These are phyloP conservation scores for Penicillium aurantiogriseum DNA, from an alignment of 2,329 filamentous ascomycete genomes.

Conservation along the genomic window DNA sequence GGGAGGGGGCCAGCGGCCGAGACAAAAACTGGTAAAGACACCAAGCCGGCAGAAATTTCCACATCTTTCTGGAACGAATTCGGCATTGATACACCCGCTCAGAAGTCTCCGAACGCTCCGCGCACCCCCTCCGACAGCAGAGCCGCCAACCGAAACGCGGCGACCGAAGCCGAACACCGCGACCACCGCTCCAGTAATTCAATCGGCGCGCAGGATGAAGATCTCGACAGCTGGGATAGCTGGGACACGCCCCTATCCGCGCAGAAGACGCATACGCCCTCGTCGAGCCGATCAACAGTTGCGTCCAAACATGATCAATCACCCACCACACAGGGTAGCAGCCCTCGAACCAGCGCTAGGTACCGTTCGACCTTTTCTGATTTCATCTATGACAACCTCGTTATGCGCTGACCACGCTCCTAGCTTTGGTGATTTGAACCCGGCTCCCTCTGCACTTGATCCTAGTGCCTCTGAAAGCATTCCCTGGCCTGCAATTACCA, in stretches of 20 bases:
- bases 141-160: conserved; percentile 15
- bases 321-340: conserved; percentile 46
- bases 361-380: conserved; percentile 37
- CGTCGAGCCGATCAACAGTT: conserved; percentile 51
- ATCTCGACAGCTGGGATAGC: conserved; percentile 54
- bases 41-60: conserved; percentile 43
- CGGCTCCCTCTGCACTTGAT: conserved; percentile 29
- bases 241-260: conserved; percentile 52
- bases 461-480: conserved; percentile 42
- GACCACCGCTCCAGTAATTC: conserved; percentile 30
- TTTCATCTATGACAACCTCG: conserved; percentile 28
- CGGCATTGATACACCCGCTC: conserved; percentile 49
- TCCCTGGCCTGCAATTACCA: conserved; percentile 69
- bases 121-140: conserved; percentile 26
- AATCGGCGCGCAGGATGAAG: conserved; percentile 37
- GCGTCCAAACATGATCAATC: conserved; percentile 50
- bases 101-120: conserved; percentile 37
- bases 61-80: conserved; percentile 53
- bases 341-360: conserved; percentile 56
- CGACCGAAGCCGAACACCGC: conserved; percentile 35
- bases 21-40: conserved; percentile 42
- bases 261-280: conserved; percentile 43
- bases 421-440: conserved; percentile 42
- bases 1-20: conserved; percentile 30
- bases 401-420: conserved; percentile 30